A percentile compares a stretch with the other conserved stretches of the same genome.
Evolutionary conservation across 768 basidiomycete genomes (phyloP).

Genomic region (Strobilomyces confusus): DNA sequence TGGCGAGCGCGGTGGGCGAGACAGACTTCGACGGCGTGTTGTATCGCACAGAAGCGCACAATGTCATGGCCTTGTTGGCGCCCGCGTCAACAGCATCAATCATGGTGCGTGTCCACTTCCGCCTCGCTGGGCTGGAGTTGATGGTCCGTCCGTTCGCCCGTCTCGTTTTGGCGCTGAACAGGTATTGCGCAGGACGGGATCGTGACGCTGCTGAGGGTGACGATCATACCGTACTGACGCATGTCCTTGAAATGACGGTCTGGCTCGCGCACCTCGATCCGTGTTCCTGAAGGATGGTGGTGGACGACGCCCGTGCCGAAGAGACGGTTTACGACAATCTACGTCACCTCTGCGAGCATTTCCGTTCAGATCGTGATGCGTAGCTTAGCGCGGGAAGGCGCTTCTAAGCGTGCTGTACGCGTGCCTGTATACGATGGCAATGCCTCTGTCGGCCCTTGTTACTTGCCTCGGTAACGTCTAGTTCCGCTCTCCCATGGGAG

Average conservation of each 20-base stretch:
- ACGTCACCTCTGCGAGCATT: background rate
- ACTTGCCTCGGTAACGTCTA: too few relatives aligned
- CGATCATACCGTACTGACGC: slow-evolving; percentile 23
- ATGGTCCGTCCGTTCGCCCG: background rate
- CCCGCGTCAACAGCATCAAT: slow-evolving; percentile 47
- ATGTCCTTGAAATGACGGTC: background rate
- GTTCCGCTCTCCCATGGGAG: too few relatives aligned
- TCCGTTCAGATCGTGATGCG: background rate
- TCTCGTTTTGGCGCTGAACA: slow-evolving; percentile 14
- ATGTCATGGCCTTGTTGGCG: slow-evolving; percentile 51
- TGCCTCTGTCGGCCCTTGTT: too few relatives aligned
- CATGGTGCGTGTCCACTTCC: slow-evolving; percentile 35
- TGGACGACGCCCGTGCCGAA: too few relatives aligned
- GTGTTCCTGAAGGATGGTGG: background rate
- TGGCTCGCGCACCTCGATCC: background rate
- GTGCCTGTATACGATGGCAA: too few relatives aligned
- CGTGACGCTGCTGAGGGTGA: slow-evolving; percentile 52
- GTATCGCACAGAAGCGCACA: slow-evolving; percentile 44
- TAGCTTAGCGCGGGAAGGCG: too few relatives aligned
- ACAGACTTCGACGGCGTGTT: slow-evolving; percentile 40
- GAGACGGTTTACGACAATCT: too few relatives aligned
- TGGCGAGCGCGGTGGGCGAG: slow-evolving; percentile 34
- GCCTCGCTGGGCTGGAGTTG: background rate
- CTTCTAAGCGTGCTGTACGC: too few relatives aligned
- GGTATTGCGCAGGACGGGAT: slow-evolving; percentile 60